These are phyloP conservation scores for Candida saitoana DNA, from an alignment of 805 yeast species.

Conservation along the genomic window DNA sequence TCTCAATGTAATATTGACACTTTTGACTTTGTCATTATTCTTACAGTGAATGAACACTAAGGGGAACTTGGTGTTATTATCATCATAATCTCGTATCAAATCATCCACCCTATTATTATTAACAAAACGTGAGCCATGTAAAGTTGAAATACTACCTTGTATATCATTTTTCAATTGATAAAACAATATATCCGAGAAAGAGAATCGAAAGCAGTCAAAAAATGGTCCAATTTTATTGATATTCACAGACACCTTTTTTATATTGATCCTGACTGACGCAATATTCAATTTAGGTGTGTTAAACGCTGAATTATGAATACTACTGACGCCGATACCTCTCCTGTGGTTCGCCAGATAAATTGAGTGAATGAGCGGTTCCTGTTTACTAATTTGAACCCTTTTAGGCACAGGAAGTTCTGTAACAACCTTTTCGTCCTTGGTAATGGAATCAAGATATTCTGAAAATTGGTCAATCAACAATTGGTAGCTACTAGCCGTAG, in stretches of 20 bases:
- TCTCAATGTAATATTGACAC: slow-evolving; percentile 41
- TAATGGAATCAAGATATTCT: slow-evolving; percentile 7
- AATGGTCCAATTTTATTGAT: slow-evolving; percentile 15
- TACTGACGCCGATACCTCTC: slow-evolving; percentile 13
- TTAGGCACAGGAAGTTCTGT: background rate
- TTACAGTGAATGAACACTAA: slow-evolving; percentile 19
- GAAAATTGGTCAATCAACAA: slow-evolving; percentile 9
- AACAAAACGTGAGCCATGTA: slow-evolving; percentile 8
- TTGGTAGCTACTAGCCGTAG: slow-evolving; percentile 10
- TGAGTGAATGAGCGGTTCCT: slow-evolving; percentile 1
- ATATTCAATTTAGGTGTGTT: slow-evolving; percentile 35
- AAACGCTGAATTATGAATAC: slow-evolving; percentile 5
- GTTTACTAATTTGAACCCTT: background rate
- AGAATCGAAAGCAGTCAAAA: slow-evolving; percentile 24
- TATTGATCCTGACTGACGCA: slow-evolving; percentile 29
- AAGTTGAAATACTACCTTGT: slow-evolving; percentile 19
- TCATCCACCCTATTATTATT: slow-evolving; percentile 1
- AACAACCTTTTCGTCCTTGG: background rate
- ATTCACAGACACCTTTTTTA: slow-evolving; percentile 17
- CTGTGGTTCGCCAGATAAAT: slow-evolving; percentile 9
- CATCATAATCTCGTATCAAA: background rate
- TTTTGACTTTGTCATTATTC: slow-evolving; percentile 25
- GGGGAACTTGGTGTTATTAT: slow-evolving; percentile 14
- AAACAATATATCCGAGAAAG: slow-evolving; percentile 13
- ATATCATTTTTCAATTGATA: slow-evolving; percentile 17